Evolutionary conservation across 768 basidiomycete species (phyloP).

Genomic region (Baorangia bicolor): DNA sequence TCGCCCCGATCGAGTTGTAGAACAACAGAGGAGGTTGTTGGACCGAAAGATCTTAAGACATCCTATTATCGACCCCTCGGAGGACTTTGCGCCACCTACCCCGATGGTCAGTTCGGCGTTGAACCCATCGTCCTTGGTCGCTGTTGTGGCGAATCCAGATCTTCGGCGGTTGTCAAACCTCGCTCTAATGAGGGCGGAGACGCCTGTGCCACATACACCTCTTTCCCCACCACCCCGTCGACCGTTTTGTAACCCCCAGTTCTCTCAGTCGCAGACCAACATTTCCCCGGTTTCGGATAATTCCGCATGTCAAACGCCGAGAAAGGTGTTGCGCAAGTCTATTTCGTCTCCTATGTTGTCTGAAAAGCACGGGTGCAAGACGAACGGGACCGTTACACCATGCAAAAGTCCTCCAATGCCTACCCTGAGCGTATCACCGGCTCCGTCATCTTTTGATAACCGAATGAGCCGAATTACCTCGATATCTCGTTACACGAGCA

Average conservation of each 20-base stretch:
- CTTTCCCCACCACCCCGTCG: constrained; percentile 65
- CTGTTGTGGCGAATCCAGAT: constrained; percentile 28
- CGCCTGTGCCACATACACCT: constrained; percentile 61
- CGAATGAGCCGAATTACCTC: constrained; percentile 26
- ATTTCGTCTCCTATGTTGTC: constrained; percentile 55
- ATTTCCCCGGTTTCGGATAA: constrained; percentile 29
- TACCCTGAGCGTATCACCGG: constrained; percentile 32
- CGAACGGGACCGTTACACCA: constrained; percentile 25
- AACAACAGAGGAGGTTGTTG: constrained; percentile 28
- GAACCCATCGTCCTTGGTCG: constrained; percentile 12
- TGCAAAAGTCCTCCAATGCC: constrained; percentile 46
- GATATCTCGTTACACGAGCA: constrained; percentile 37
- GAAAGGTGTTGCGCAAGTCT: constrained; percentile 42
- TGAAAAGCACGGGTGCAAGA: constrained; percentile 41
- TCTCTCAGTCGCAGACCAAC: constrained; percentile 60
- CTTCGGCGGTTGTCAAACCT: constrained; percentile 41
- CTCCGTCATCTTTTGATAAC: constrained; percentile 24
- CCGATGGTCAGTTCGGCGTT: constrained; percentile 4
- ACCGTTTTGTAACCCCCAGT: constrained; percentile 40
- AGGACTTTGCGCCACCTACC: constrained; percentile 30
- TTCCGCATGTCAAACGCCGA: constrained; percentile 8
- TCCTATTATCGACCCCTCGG: constrained; percentile 36
- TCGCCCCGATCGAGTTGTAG: constrained; percentile 10
- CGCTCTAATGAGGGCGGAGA: constrained; percentile 59
- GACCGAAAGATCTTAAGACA: constrained; percentile 48